Percentiles rank a stretch among this genome's conserved stretches.
phyloP scores from a whole-genome alignment of 768 basidiomycete species.

The Suillus hirtellus region DNA sequence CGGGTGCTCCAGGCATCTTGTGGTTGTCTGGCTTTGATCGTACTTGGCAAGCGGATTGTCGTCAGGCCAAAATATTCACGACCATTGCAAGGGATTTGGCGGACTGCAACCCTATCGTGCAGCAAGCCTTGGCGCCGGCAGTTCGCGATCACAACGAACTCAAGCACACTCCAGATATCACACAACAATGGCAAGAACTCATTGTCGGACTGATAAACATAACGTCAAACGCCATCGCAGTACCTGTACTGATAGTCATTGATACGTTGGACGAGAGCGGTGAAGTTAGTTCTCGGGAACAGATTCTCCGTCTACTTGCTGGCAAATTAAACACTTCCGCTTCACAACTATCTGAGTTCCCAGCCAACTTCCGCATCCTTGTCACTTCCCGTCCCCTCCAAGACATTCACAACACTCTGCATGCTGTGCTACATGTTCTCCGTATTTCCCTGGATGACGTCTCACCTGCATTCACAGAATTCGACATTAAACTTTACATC shows the following conservation, averaged over 20 bases:
- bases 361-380: conserved; percentile 18
- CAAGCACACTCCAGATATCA: neutral
- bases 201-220: conserved; percentile 16
- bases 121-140: no score
- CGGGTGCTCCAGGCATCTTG: no score
- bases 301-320: conserved; percentile 16
- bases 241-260: conserved; percentile 25
- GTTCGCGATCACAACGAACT: conserved; percentile 1
- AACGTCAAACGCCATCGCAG: conserved; percentile 9
- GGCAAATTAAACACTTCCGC: neutral
- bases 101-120: no score
- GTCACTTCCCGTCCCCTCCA: conserved; percentile 16
- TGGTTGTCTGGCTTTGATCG: no score
- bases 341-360: neutral
- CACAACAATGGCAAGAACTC: conserved; percentile 19
- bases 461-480: neutral
- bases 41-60: no score
- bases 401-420: conserved; percentile 12
- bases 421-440: neutral
- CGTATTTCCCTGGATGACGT: conserved; percentile 6
- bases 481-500: conserved; percentile 7
- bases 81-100: no score
- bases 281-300: neutral
- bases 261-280: conserved; percentile 26
- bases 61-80: no score